Evolutionary conservation across 768 basidiomycete species (phyloP).

Genomic region (Cystobasidium ongulense): DNA sequence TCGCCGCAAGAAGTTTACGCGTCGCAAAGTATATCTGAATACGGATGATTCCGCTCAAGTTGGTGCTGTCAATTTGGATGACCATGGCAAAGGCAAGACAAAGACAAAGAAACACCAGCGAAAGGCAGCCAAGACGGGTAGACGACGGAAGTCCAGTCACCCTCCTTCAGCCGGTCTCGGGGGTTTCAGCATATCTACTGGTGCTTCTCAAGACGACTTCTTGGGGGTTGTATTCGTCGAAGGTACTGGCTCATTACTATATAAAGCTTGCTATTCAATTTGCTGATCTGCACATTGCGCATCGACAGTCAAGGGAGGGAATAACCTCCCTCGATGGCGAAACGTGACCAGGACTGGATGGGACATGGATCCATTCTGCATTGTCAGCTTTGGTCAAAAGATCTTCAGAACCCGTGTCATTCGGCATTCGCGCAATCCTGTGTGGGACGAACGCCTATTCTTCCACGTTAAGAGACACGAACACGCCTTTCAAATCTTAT

Average conservation of each 20-base stretch:
- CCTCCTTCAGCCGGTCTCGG: conserved; percentile 17
- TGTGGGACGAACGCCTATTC: conserved; percentile 88
- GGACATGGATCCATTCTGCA: conserved; percentile 97
- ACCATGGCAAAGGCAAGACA: conserved; percentile 11
- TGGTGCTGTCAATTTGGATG: conserved; percentile 3
- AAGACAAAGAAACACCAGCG: conserved; percentile 24
- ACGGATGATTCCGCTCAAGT: conserved; percentile 5
- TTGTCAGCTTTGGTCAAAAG: conserved; percentile 92
- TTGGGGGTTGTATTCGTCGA: conserved; percentile 93
- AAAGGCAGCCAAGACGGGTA: conserved; percentile 27
- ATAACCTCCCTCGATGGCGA: conserved; percentile 71
- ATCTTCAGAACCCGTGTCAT: conserved; percentile 87
- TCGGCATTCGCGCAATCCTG: conserved; percentile 72
- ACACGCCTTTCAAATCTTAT: conserved; percentile 59
- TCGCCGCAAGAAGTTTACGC: conserved; percentile 10
- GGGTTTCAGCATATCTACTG: conserved; percentile 27
- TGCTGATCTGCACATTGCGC: background rate
- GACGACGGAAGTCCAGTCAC: conserved; percentile 18
- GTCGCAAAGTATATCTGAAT: background rate
- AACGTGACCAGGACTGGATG: conserved; percentile 57
- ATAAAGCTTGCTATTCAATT: background rate
- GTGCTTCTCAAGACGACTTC: conserved; percentile 58
- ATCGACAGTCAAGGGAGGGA: conserved; percentile 58
- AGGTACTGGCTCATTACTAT: conserved; percentile 19
- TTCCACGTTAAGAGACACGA: conserved; percentile 91